Evolutionary conservation across 352 stramenopile species (phyloP).

Genomic region (Phytophthora ohioensis): DNA sequence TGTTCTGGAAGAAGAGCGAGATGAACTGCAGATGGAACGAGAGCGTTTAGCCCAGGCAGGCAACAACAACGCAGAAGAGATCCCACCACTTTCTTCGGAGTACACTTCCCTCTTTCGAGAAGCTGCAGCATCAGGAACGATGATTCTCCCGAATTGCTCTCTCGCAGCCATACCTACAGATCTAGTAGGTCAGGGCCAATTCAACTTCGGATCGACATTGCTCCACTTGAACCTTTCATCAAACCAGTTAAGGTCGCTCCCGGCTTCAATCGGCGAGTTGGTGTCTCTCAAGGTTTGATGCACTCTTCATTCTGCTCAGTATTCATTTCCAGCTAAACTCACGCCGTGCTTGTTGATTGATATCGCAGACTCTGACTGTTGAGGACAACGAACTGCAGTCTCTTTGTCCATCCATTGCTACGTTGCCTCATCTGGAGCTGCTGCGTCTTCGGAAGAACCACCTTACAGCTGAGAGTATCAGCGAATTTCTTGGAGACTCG

Average conservation of each 20-base stretch:
- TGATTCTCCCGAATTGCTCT: slow-evolving; percentile 56
- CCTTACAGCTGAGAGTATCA: slow-evolving; percentile 54
- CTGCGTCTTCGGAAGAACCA: slow-evolving; percentile 82
- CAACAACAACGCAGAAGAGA: slow-evolving; percentile 13
- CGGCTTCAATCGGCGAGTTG: slow-evolving; percentile 55
- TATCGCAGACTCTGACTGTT: slow-evolving; percentile 63
- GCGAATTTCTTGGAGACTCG: slow-evolving; percentile 46
- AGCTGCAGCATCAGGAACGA: slow-evolving; percentile 58
- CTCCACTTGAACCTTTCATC: slow-evolving; percentile 76
- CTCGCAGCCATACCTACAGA: slow-evolving; percentile 44
- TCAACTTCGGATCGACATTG: slow-evolving; percentile 60
- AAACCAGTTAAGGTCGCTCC: slow-evolving; percentile 62
- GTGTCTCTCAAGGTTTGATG: slow-evolving; percentile 49
- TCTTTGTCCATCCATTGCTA: slow-evolving; percentile 52
- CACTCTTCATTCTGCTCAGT: not conserved
- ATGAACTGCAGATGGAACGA: slow-evolving; percentile 56
- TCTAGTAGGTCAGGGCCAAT: slow-evolving; percentile 27
- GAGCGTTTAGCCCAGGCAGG: slow-evolving; percentile 28
- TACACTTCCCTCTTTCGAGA: slow-evolving; percentile 60
- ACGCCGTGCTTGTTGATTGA: slow-evolving; percentile 1
- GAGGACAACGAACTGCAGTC: slow-evolving; percentile 74
- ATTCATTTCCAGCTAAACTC: not conserved
- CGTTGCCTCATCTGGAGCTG: slow-evolving; percentile 60
- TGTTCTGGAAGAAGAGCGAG: slow-evolving; percentile 76
- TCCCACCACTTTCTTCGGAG: slow-evolving; percentile 14